Conservation (phyloP, 495 filamentous ascomycete genomes). For the Aspergillus sparsus region DNA sequence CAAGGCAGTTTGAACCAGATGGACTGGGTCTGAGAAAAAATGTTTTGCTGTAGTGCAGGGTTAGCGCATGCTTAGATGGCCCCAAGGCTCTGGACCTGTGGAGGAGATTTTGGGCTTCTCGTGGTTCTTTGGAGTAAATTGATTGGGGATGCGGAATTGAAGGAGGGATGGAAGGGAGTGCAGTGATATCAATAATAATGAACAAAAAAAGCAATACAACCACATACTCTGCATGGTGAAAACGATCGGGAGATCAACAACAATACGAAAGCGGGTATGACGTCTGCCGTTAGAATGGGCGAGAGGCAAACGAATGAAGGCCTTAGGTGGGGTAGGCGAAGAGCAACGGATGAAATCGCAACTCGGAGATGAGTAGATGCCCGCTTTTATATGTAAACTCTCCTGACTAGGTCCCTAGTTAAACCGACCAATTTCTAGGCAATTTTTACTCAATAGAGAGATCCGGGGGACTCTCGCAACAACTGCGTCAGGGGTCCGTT, state of each 20-base stretch:
- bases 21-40: constrained; percentile 84
- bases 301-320: neutral
- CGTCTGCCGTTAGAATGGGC: constrained; percentile 12
- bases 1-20: constrained; percentile 78
- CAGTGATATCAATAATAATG: neutral
- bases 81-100: neutral
- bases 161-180: constrained; percentile 1
- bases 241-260: constrained; percentile 18
- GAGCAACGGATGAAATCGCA: constrained; percentile 1
- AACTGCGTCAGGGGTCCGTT: constrained; percentile 15
- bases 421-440: constrained; percentile 11
- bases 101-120: constrained; percentile 1
- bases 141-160: constrained; percentile 8
- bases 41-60: constrained; percentile 62
- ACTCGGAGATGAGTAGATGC: neutral
- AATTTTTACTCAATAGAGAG: constrained; percentile 15
- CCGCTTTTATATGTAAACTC: constrained; percentile 13
- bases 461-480: constrained; percentile 7
- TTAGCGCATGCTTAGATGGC: constrained; percentile 18
- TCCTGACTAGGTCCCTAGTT: neutral
- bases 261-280: constrained; percentile 18
- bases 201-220: neutral
- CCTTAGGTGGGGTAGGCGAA: constrained; percentile 7
- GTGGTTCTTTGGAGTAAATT: neutral
- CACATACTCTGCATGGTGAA: constrained; percentile 33